Conservation (phyloP, 2,329 filamentous ascomycete species). For the Chaetomium sp. region DNA sequence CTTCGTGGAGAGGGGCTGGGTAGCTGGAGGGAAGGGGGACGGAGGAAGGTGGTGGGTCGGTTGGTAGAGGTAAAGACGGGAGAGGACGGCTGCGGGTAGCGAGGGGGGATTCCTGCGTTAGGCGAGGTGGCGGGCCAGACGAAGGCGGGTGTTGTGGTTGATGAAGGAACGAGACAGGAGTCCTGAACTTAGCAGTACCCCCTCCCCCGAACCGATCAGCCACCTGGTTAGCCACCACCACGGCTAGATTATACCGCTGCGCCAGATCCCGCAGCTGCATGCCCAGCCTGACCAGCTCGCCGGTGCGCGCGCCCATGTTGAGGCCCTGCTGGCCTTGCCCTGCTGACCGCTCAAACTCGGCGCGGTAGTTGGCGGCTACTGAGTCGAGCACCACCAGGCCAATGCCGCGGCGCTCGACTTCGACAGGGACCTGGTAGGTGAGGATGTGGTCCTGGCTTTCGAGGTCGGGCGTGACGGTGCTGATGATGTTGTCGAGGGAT, state of each 20-base stretch:
- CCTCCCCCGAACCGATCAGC: constrained; percentile 65
- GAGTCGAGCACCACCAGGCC: constrained; percentile 85
- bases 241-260: constrained; percentile 63
- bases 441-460: constrained; percentile 95
- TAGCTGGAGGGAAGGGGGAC: constrained; percentile 26
- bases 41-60: constrained; percentile 34
- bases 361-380: constrained; percentile 90
- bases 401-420: constrained; percentile 66
- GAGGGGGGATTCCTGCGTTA: constrained; percentile 43
- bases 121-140: background rate
- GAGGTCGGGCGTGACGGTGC: constrained; percentile 78
- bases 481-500: constrained; percentile 69
- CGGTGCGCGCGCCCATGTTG: constrained; percentile 68
- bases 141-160: background rate
- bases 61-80: constrained; percentile 31
- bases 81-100: constrained; percentile 40
- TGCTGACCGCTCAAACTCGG: constrained; percentile 64
- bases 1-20: background rate
- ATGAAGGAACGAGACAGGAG: constrained; percentile 12
- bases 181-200: background rate
- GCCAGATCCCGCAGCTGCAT: constrained; percentile 71
- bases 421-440: constrained; percentile 83
- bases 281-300: constrained; percentile 71
- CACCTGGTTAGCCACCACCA: constrained; percentile 94
- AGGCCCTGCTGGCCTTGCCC: constrained; percentile 32